Percentiles rank a stretch among this genome's conserved stretches.
phyloP scores from a whole-genome alignment of 2,329 filamentous ascomycete species.

The Metarhizium guizhouense region DNA sequence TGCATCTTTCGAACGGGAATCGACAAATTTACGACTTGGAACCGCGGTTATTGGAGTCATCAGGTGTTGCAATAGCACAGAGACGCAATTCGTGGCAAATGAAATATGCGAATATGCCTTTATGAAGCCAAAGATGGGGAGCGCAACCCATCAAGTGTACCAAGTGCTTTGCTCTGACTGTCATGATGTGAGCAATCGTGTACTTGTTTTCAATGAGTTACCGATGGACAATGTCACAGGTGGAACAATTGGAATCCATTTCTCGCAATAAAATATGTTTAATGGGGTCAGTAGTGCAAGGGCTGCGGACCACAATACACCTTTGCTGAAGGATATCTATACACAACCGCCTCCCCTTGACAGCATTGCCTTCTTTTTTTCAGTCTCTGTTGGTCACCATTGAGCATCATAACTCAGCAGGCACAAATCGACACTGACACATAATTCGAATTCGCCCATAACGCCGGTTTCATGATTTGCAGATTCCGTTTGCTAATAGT shows the following conservation, averaged over 20 bases:
- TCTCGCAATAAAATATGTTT: neutral
- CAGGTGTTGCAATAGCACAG: no score
- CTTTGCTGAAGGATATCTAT: neutral
- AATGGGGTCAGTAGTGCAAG: neutral
- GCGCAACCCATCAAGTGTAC: no score
- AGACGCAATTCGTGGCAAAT: no score
- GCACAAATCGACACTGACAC: neutral
- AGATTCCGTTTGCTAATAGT: neutral
- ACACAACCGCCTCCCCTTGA: neutral
- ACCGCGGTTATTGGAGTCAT: neutral
- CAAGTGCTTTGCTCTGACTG: no score
- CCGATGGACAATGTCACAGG: neutral
- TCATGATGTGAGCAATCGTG: no score
- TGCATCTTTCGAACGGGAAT: neutral
- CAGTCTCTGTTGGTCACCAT: neutral
- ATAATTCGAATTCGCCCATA: constrained; percentile 1
- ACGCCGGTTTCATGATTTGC: constrained; percentile 5
- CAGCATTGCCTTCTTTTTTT: neutral
- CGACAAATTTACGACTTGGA: neutral
- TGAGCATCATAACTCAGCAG: neutral
- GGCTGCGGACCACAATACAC: neutral
- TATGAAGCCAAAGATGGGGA: no score
- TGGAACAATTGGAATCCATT: neutral
- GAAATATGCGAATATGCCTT: no score
- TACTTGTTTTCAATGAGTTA: no score